phyloP scores from a whole-genome alignment of 1,139 yeast genomes.

The Magnusiomyces tetraspermus region DNA sequence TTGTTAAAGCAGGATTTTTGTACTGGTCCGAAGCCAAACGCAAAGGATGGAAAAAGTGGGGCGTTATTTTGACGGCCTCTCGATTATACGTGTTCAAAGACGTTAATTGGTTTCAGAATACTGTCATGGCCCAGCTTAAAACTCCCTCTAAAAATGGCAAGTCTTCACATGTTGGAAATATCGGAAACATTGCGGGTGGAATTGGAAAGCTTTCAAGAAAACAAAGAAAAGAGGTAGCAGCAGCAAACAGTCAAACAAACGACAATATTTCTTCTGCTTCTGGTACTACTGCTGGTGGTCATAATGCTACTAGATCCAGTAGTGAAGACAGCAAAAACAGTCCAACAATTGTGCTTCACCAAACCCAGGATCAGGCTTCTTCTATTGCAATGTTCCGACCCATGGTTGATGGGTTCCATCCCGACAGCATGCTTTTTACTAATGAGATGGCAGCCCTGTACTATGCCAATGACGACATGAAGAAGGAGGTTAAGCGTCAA shows the following conservation, averaged over 20 bases:
- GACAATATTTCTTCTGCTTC: background rate
- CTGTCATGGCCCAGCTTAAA: conserved; percentile 16
- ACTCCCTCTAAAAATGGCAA: background rate
- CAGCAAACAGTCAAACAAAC: conserved; percentile 11
- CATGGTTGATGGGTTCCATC: conserved; percentile 34
- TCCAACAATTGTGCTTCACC: background rate
- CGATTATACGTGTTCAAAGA: conserved; percentile 37
- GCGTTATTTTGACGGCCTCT: conserved; percentile 36
- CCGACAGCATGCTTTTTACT: conserved; percentile 31
- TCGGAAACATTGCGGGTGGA: conserved; percentile 1
- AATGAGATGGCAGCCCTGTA: conserved; percentile 31
- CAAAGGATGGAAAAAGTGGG: conserved; percentile 36
- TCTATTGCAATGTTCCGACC: conserved; percentile 20
- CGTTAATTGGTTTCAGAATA: conserved; percentile 31
- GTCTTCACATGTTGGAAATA: background rate
- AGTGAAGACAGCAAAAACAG: conserved; percentile 16
- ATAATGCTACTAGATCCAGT: too few relatives aligned
- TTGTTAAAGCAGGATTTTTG: conserved; percentile 35
- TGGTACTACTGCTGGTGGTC: background rate
- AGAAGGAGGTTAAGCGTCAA: conserved; percentile 11
- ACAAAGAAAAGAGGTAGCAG: conserved; percentile 24
- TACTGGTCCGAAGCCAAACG: conserved; percentile 33
- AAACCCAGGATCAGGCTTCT: background rate
- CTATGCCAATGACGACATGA: conserved; percentile 8
- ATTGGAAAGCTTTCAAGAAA: background rate